These are phyloP conservation scores for Pseudocercospora musae DNA, from an alignment of 2,329 filamentous ascomycete species.

Conservation along the genomic window DNA sequence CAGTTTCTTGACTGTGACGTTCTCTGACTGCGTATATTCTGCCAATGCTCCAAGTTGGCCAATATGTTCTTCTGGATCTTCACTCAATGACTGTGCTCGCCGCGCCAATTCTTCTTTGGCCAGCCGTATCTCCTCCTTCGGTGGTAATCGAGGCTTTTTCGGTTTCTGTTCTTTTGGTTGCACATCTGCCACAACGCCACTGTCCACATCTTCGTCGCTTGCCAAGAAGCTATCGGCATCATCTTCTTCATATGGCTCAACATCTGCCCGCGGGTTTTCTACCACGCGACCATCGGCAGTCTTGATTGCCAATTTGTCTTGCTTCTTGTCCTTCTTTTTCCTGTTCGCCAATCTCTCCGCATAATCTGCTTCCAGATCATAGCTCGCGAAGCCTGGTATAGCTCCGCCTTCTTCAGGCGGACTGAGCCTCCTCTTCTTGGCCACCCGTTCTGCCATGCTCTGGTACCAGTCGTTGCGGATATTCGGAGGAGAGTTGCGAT, in stretches of 20 bases:
- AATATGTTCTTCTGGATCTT: constrained; percentile 88
- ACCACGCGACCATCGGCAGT: constrained; percentile 69
- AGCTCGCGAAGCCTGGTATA: constrained; percentile 55
- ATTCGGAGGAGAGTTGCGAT: background rate
- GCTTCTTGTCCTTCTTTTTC: constrained; percentile 64
- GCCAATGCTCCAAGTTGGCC: constrained; percentile 74
- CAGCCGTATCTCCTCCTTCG: constrained; percentile 74
- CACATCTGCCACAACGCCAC: constrained; percentile 47
- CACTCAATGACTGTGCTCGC: constrained; percentile 76
- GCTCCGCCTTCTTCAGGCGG: constrained; percentile 40
- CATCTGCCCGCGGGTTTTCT: constrained; percentile 51
- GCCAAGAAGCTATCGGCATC: constrained; percentile 64
- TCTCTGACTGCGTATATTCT: constrained; percentile 66
- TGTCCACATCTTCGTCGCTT: constrained; percentile 47
- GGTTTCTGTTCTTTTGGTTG: constrained; percentile 44
- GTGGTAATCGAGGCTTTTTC: constrained; percentile 63
- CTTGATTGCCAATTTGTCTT: constrained; percentile 78
- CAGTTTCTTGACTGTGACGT: constrained; percentile 77
- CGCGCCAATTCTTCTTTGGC: constrained; percentile 91
- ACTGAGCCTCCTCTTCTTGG: constrained; percentile 52
- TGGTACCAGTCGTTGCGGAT: background rate
- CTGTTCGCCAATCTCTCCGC: constrained; percentile 73
- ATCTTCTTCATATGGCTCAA: constrained; percentile 44
- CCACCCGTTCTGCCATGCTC: constrained; percentile 47
- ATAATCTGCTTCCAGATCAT: constrained; percentile 91